Percentiles rank a stretch among this genome's conserved stretches.
These are phyloP conservation scores for Pseudocercospora pini-densiflorae DNA, from an alignment of 2,329 filamentous ascomycete species.

Conservation along the genomic window DNA sequence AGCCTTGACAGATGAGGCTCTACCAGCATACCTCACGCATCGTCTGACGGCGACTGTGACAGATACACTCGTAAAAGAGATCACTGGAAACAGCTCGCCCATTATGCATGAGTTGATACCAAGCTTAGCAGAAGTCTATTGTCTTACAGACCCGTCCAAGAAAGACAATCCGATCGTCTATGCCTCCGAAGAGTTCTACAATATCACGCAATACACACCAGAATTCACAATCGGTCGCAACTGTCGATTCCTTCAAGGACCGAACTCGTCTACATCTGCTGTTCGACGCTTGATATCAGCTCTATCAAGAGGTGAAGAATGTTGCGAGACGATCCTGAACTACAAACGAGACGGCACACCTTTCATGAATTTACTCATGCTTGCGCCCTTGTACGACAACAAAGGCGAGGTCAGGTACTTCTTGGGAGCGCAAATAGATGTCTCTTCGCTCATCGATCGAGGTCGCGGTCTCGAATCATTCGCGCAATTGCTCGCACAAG, in stretches of 20 bases:
- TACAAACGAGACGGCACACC: constrained; percentile 48
- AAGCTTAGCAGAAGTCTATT: constrained; percentile 52
- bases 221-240: constrained; percentile 51
- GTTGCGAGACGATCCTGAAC: constrained; percentile 50
- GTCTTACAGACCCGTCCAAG: constrained; percentile 49
- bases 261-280: constrained; percentile 41
- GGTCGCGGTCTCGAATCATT: constrained; percentile 45
- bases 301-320: constrained; percentile 45
- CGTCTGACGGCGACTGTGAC: constrained; percentile 46
- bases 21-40: constrained; percentile 50
- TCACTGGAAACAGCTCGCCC: constrained; percentile 47
- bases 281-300: constrained; percentile 44
- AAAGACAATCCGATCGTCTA: constrained; percentile 53
- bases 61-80: constrained; percentile 49
- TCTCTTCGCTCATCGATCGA: constrained; percentile 43
- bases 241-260: constrained; percentile 52
- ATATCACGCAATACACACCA: constrained; percentile 47
- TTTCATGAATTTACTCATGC: constrained; percentile 48
- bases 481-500: constrained; percentile 39
- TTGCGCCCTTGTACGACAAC: constrained; percentile 48
- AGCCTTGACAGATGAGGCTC: constrained; percentile 45
- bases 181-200: constrained; percentile 52
- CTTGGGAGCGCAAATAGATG: constrained; percentile 47
- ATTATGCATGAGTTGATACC: constrained; percentile 47
- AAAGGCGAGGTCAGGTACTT: constrained; percentile 47